Base-by-base conservation (phyloP, 352 stramenopile genomes). In the Phytopythium delawarense region DNA sequence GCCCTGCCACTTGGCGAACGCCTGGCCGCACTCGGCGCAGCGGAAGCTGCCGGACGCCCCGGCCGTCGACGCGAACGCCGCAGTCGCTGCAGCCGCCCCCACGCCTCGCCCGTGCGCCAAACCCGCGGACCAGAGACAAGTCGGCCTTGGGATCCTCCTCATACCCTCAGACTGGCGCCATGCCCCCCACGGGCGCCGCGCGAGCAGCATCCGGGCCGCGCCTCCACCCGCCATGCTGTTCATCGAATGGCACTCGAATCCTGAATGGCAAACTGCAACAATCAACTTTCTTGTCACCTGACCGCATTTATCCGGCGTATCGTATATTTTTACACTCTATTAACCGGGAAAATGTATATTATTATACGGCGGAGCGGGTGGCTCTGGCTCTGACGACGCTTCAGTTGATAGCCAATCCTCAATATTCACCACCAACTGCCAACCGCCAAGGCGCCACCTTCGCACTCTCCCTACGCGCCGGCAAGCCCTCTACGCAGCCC, bases 1-100 rank as follows among this genome's bases (percentile, higher is more conserved):
- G 23, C 87, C 87, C 66, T 91, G 85, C 87, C 87, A 96, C 67
- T 94, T 96, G 62, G 71, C 69, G 66, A 87, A 91, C 23, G 59
- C 62, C 40, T 91, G 81, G 20, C 84, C 81, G 54, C 87, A 96
- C 21, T 67, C 67, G 21, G 61, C 51, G 49, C 83, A 92, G 42
- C 62, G 71, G 49, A 87, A 92, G 28, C 70, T 53, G 13, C 65
- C 58, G 5, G 64, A 70, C 3, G 30, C 30, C 12, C 20, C 20
- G 9, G 37, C n/a, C n/a, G 50, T 2, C 6, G 52, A 58, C 32
- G 51, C 30, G n/a, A 44, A 40, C 34, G 52, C 12, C 34, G 52
- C 28, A 7, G 28, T 32, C 28, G 28, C 21, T n/a, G 30, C 51
- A 30, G 30, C 18, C 32, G 34, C 52, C 52, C 8, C 46, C 23